Evolutionary conservation across 2,329 filamentous ascomycete species (phyloP).

Genomic region (Venturia aucupariae): DNA sequence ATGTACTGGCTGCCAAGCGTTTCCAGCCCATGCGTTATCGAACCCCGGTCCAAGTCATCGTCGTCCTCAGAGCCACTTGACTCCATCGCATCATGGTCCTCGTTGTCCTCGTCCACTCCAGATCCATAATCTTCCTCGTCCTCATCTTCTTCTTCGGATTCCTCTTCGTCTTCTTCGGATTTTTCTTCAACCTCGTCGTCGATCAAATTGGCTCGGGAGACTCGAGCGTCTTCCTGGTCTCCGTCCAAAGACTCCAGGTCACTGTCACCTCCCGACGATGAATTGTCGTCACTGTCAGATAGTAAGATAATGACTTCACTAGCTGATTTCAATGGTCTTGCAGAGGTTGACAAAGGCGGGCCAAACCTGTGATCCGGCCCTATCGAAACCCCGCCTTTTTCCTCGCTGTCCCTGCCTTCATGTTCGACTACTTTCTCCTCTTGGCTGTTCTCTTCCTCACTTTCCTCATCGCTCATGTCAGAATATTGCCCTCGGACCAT

Average conservation of each 20-base stretch:
- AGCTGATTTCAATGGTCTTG: neutral
- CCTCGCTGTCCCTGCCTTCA: neutral
- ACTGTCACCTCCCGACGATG: neutral
- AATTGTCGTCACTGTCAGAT: neutral
- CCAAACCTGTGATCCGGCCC: neutral
- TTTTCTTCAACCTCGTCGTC: neutral
- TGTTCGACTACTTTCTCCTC: neutral
- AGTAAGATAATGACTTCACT: neutral
- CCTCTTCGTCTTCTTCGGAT: neutral
- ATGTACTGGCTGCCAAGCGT: neutral
- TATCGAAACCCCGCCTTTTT: neutral
- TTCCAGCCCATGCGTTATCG: neutral
- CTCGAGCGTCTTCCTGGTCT: neutral
- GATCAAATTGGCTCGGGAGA: neutral
- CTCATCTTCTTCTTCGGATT: neutral
- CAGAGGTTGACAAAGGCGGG: neutral
- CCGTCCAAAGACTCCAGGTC: conserved; percentile 1
- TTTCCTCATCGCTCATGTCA: neutral
- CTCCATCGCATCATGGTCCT: neutral
- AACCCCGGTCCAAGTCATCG: neutral
- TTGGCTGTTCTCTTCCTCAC: conserved; percentile 5
- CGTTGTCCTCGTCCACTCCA: neutral
- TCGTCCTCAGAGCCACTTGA: neutral
- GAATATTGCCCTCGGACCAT: neutral
- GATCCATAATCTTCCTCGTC: neutral